Conservation (phyloP, 768 basidiomycete species). For the Cystoderma amianthinum region DNA sequence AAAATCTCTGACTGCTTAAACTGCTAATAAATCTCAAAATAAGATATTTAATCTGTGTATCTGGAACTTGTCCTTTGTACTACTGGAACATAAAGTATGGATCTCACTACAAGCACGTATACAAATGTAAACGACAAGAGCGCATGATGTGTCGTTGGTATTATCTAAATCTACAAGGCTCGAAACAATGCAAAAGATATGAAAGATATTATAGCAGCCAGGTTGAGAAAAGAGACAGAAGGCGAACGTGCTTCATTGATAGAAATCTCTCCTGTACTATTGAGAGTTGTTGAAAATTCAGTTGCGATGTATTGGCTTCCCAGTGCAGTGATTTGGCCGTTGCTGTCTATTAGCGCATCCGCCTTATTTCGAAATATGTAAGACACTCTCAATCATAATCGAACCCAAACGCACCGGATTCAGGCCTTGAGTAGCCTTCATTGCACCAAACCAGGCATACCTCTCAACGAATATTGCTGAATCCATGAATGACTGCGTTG, state of each 20-base stretch:
- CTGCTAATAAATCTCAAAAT: too few species aligned
- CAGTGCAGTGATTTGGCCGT: constrained; percentile 38
- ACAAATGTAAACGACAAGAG: too few species aligned
- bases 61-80: too few species aligned
- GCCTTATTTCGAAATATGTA: constrained; percentile 16
- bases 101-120: too few species aligned
- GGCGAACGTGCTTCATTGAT: too few species aligned
- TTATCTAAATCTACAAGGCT: too few species aligned
- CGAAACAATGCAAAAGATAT: too few species aligned
- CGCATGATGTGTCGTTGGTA: too few species aligned
- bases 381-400: neutral
- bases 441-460: constrained; percentile 57
- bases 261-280: neutral
- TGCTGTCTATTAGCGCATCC: constrained; percentile 34
- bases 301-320: constrained; percentile 40
- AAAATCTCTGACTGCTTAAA: constrained; percentile 24
- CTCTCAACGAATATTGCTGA: constrained; percentile 43
- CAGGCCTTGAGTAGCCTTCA: constrained; percentile 40
- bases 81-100: too few species aligned
- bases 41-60: too few species aligned
- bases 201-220: too few species aligned
- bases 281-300: neutral
- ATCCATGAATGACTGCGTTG: constrained; percentile 50
- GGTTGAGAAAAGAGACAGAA: too few species aligned
- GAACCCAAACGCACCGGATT: constrained; percentile 27